Evolutionary conservation across 352 stramenopile genomes (phyloP).

Genomic region (Globisporangium radiosum): DNA sequence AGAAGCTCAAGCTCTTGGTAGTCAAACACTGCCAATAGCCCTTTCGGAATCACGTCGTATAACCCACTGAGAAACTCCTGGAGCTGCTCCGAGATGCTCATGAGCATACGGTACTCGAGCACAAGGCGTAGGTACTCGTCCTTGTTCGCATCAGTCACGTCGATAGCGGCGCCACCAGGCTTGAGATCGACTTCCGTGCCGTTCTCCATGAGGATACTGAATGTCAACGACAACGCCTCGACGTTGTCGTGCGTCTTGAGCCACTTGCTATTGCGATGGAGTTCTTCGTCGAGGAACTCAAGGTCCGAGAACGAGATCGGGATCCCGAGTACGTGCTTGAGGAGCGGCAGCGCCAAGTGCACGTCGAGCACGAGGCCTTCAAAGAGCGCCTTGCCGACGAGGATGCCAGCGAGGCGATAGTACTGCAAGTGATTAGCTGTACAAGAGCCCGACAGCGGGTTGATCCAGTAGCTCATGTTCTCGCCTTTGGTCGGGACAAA

Average conservation of each 20-base stretch:
- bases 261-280: conserved; percentile 63
- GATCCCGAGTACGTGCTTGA: conserved; percentile 67
- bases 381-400: conserved; percentile 60
- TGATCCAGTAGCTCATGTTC: conserved; percentile 66
- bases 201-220: conserved; percentile 62
- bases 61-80: conserved; percentile 61
- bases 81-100: conserved; percentile 56
- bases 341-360: conserved; percentile 54
- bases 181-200: conserved; percentile 87
- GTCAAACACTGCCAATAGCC: conserved; percentile 61
- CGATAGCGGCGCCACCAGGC: conserved; percentile 80
- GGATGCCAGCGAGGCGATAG: conserved; percentile 52
- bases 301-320: conserved; percentile 75
- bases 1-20: conserved; percentile 80
- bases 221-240: conserved; percentile 55
- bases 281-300: conserved; percentile 65
- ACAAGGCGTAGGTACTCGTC: conserved; percentile 84
- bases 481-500: conserved; percentile 58
- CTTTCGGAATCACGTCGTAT: conserved; percentile 69
- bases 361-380: conserved; percentile 57
- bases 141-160: conserved; percentile 96
- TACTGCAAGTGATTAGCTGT: conserved; percentile 40
- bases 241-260: conserved; percentile 52
- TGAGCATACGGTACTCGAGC: conserved; percentile 72
- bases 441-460: conserved; percentile 42